Evolutionary conservation across 805 yeast genomes (phyloP), one percentile per base, ranked within the genome.

Genomic region (Kuraishia floccosa): DNA sequence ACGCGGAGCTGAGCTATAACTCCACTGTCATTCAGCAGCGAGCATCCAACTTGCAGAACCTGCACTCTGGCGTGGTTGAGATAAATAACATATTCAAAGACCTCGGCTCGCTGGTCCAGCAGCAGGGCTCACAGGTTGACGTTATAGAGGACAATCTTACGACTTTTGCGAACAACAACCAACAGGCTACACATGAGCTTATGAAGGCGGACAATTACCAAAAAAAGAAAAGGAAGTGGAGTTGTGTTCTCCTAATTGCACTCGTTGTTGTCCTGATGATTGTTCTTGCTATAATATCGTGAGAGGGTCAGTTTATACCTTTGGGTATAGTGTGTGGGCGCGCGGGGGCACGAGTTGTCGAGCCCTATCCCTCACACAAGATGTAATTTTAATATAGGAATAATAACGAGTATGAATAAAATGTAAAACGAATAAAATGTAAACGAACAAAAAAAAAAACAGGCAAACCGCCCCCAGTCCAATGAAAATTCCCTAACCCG

Each of bases 51-150:
- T 80, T 87, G 20, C 60, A 64, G 19, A 75, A 72, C 37, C 77
- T 86, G 6, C 76, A 79, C 26, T 72, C 72, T 25, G 94, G 94
- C 0, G 84, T 86, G 8, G 69, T 65, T 32, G 96, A 87, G 40
- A 83, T 87, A 25, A 86, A 87, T 50, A 66, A 85, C 7, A 86
- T 87, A 4, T 86, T 85, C 50, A 74, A 75, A 40, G 94, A 86
- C 44, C 53, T 87, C 34, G 85, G 86, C 11, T 67, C 72, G 24
- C 57, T 87, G 43, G 91, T 87, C 2, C 62, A 67, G 31, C 87
- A 84, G 50, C 96, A 87, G 49, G 95, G 94, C 5, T 76, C 70
- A 19, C 86, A 82, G 41, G 65, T 87, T 12, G 94, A 85, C 46
- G 72, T 86, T 0, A 73, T 87, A 12, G 96, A 85, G 47, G 84